These are phyloP conservation scores for Pleurotus salmoneostramineus DNA, from an alignment of 768 basidiomycete genomes.

Conservation along the genomic window DNA sequence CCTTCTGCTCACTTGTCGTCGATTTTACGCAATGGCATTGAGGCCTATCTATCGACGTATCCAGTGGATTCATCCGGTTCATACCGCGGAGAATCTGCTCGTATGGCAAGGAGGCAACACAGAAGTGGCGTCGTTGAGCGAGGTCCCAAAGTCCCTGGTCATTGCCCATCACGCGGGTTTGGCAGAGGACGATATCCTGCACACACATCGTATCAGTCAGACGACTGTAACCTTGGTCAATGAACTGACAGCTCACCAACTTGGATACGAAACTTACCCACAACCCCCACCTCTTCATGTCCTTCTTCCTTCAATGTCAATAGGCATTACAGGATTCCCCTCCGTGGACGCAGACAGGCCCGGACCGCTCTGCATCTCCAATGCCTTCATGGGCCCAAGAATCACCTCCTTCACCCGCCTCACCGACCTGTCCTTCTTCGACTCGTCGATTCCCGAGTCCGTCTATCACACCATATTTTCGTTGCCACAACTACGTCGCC, in stretches of 20 bases:
- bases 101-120: neutral
- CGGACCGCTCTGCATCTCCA: slow-evolving; percentile 1
- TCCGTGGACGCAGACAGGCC: neutral
- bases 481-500: slow-evolving; percentile 30
- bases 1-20: neutral
- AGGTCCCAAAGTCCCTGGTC: neutral
- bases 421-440: slow-evolving; percentile 29
- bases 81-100: neutral
- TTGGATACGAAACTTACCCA: neutral
- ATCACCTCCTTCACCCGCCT: slow-evolving; percentile 28
- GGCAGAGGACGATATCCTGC: slow-evolving; percentile 1
- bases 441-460: slow-evolving; percentile 30
- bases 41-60: neutral
- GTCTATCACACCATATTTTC: slow-evolving; percentile 30
- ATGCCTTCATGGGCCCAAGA: neutral
- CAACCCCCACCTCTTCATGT: neutral
- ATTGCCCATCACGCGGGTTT: slow-evolving; percentile 1
- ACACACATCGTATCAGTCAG: neutral
- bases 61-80: slow-evolving; percentile 1
- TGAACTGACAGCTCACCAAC: neutral
- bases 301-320: neutral
- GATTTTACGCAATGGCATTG: neutral
- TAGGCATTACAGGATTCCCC: neutral
- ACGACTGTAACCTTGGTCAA: neutral
- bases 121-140: neutral